A percentile compares a stretch with the other conserved stretches of the same genome.
These are phyloP conservation scores for Pouteria campechiana DNA, from an alignment of 179 eudicot species.

Conservation along the genomic window DNA sequence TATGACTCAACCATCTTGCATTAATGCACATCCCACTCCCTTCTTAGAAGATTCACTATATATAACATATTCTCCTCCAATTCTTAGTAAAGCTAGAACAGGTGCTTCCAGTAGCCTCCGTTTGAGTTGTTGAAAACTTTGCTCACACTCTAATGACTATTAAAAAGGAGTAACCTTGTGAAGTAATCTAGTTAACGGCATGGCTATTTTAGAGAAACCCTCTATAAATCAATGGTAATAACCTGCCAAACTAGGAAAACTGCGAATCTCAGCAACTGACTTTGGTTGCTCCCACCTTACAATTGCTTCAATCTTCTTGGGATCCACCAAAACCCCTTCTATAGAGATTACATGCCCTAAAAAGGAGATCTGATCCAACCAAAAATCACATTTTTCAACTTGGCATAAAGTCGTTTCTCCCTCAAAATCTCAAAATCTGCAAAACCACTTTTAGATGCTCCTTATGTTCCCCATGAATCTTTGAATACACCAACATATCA, in stretches of 20 bases:
- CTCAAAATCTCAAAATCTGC: too few relatives aligned
- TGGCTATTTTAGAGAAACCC: not conserved
- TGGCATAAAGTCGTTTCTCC: too few relatives aligned
- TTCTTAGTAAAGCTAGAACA: not conserved
- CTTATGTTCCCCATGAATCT: not conserved
- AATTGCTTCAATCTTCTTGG: not conserved
- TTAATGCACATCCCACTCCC: not conserved
- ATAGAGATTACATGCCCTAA: not conserved
- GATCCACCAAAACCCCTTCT: not conserved
- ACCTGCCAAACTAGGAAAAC: not conserved
- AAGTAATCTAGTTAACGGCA: not conserved
- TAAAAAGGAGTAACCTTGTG: not conserved
- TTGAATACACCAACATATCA: not conserved
- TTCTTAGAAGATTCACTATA: not conserved
- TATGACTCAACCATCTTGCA: slow-evolving; percentile 3
- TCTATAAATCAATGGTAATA: not conserved
- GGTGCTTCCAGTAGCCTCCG: not conserved
- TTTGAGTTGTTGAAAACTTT: not conserved
- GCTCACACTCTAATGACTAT: not conserved
- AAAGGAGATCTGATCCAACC: not conserved
- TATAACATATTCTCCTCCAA: not conserved
- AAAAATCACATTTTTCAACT: too few relatives aligned
- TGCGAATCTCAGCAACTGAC: too few relatives aligned
- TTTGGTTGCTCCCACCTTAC: too few relatives aligned
- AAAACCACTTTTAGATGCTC: not conserved